Base-by-base conservation (phyloP, 768 basidiomycete genomes). In the Holtermanniella nyarrowii region DNA sequence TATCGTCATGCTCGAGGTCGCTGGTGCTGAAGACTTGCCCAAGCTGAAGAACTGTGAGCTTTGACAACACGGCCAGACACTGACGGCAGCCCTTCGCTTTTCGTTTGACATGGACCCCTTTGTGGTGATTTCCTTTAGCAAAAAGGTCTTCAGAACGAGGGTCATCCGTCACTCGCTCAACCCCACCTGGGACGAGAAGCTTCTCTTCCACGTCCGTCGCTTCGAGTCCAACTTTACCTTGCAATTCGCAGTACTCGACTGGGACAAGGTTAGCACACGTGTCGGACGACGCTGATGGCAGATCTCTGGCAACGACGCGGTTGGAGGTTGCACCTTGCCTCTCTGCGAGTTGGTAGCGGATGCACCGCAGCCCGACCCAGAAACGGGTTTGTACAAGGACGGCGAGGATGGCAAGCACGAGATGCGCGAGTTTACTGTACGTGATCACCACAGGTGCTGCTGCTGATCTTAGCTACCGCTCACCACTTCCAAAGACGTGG, bases 1-100 rank as follows among this genome's bases (percentile, higher is more conserved):
- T 0, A 89, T 97, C 52, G 91, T 96, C 31, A 86, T 95, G 82
- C 73, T 99, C 20, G 93, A 99, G 73, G 86, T 99, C 54, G 76
- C 82, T 53, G 75, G 80, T 12, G 93, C 88, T 22, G 78, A 78
- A 25, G 89, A 93, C 72, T 73, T 97, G 45, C 95, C 95, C 0
- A 78, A 78, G 65, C 73, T 89, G 53, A 84, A 81, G 68, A 96
- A 95, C 60, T 84, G 90, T 91, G 49, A 55, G 27, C 14, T 26
- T 4, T 20, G 21, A 22, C 41, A 44, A 13, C 39, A 49, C 20
- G 12, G 21, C 16, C 46, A 56, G 44, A 42, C 31, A 26, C 27
- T 47, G 26, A 56, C 16, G 20, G 20, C 46, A 66, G 71, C 69
- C n/a, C 43, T 69, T 24, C 54, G 59, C 31, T 53, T 66, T 12